Percentiles rank a stretch among this genome's conserved stretches.
Conservation (phyloP, 257 asterid species). For the Cordia subcordata region DNA sequence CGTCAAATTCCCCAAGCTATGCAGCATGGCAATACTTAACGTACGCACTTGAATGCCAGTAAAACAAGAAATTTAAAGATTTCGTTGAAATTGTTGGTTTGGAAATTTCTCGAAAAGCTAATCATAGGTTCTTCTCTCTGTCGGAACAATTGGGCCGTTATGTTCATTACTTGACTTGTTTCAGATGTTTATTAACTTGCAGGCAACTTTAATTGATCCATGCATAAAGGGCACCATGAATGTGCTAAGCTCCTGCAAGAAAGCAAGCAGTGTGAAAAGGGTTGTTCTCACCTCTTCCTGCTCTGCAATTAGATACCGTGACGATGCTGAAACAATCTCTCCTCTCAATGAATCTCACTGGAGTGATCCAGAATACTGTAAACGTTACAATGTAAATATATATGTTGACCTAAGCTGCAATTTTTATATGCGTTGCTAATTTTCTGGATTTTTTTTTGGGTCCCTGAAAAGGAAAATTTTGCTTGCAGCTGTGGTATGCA, state of each 20-base stretch:
- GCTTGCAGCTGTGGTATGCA: slow-evolving; percentile 82
- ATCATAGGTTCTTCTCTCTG: no score
- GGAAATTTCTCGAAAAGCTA: no score
- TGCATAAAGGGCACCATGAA: slow-evolving; percentile 74
- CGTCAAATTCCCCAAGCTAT: no score
- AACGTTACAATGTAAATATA: slow-evolving; percentile 60
- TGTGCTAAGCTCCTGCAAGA: slow-evolving; percentile 78
- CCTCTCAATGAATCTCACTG: slow-evolving; percentile 93
- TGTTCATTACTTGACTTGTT: no score
- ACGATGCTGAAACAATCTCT: slow-evolving; percentile 48
- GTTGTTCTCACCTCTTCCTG: slow-evolving; percentile 93
- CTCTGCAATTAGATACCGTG: slow-evolving; percentile 70
- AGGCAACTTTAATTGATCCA: slow-evolving; percentile 80
- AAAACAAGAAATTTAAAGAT: no score
- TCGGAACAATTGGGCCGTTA: neutral
- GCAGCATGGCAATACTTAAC: no score
- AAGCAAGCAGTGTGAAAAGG: slow-evolving; percentile 56
- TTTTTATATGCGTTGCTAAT: neutral
- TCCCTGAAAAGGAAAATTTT: neutral
- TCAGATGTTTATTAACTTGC: slow-evolving; percentile 22
- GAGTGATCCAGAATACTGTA: slow-evolving; percentile 76
- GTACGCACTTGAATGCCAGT: no score
- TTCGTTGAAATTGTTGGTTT: no score
- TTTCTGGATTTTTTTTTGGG: neutral
- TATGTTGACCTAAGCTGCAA: neutral